These are phyloP conservation scores for Rhizopus arrhizus DNA, from an alignment of 371 early-diverging fungal genomes.

Conservation along the genomic window DNA sequence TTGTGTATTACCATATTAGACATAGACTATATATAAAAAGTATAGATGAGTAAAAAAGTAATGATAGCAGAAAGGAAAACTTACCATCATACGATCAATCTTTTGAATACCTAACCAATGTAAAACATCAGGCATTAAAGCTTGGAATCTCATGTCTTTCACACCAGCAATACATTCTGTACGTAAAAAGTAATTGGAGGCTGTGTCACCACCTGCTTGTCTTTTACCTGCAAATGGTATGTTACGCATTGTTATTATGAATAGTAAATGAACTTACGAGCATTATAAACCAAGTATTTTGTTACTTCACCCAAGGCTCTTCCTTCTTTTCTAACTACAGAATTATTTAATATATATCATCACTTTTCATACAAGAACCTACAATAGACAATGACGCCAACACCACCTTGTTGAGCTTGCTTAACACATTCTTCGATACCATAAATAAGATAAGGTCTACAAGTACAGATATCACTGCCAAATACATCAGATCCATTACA, in stretches of 20 bases:
- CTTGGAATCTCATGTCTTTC: slow-evolving; percentile 97
- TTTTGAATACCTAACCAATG: slow-evolving; percentile 96
- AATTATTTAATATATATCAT: not conserved
- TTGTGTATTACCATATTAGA: slow-evolving; percentile 68
- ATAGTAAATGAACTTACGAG: slow-evolving; percentile 60
- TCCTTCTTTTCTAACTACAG: slow-evolving; percentile 87
- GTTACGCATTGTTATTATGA: too few species aligned
- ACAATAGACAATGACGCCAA: slow-evolving; percentile 93
- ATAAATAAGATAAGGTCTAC: slow-evolving; percentile 92
- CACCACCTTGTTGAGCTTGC: slow-evolving; percentile 91
- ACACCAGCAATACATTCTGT: slow-evolving; percentile 96
- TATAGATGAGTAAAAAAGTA: not conserved
- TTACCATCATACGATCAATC: slow-evolving; percentile 90
- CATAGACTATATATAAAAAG: slow-evolving; percentile 62
- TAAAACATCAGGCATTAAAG: slow-evolving; percentile 95
- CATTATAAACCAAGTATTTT: slow-evolving; percentile 95
- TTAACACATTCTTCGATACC: slow-evolving; percentile 92
- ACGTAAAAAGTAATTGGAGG: slow-evolving; percentile 86
- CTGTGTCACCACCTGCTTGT: slow-evolving; percentile 90
- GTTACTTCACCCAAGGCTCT: slow-evolving; percentile 96
- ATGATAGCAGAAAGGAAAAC: slow-evolving; percentile 18
- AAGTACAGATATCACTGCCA: slow-evolving; percentile 92
- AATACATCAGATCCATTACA: slow-evolving; percentile 96
- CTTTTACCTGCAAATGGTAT: slow-evolving; percentile 49
- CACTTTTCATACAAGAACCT: slow-evolving; percentile 27